Evolutionary conservation across 2,329 filamentous ascomycete genomes (phyloP), one percentile per base, ranked within the genome.

Genomic region (Elsinoe perseae): DNA sequence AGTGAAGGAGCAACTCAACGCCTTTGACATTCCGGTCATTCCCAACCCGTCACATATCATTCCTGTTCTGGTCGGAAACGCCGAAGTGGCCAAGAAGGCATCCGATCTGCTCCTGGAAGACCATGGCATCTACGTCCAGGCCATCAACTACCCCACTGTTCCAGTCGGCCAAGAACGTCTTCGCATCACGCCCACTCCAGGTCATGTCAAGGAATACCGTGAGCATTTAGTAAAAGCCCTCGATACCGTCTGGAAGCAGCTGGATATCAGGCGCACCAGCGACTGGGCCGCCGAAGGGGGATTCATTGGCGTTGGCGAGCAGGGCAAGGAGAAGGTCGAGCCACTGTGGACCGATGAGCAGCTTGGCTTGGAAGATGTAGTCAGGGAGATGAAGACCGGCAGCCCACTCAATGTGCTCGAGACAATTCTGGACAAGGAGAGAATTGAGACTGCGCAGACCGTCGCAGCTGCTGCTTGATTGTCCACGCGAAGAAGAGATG

Each of bases 71-170:
- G 92, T 98, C 50, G 93, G 93, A 58, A 93, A 95, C 66, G 93
- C 93, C 46, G 91, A 93, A 72, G 76, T 95, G 38, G 93, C 93
- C 58, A 96, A 93, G 78, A 79, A 85, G 64, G 93, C 93, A 6
- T 95, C 89, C 21, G 93, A 98, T 69, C 83, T 95, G 76, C 83
- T 98, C 20, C 81, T 98, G 12, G 84, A 87, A 63, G 86, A 95
- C 63, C 87, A 95, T 76, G 82, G 84, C 60, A 96, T 98, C 69
- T 98, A 98, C 69, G 93, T 98, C 23, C 93, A 98, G 75, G 90
- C 89, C 56, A 97, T 98, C 80, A 98, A 98, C 76, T 97, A 97
- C 74, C 93, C 93, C 1, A 98, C 93, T 53, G 93, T 98, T 2
- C 93, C 93, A 2, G 89, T 95, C 5, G 93, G 93, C n/a, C 91